Percentiles rank a stretch among this genome's conserved stretches.
phyloP scores from a whole-genome alignment of 179 eudicot species.

The Sideroxylon spinosum region DNA sequence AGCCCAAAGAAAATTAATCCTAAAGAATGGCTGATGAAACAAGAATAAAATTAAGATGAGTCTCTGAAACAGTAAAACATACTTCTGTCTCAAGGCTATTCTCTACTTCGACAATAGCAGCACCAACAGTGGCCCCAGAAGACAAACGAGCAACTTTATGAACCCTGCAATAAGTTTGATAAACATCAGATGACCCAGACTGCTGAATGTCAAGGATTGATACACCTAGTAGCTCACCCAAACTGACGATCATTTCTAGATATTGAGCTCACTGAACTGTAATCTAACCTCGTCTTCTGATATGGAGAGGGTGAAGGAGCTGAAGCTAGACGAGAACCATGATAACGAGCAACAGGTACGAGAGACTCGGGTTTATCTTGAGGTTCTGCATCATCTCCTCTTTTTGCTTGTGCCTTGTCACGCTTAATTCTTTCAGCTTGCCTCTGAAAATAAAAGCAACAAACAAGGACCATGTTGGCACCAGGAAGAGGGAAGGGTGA shows the following conservation, averaged over 20 bases:
- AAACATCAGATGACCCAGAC: slow-evolving; percentile 20
- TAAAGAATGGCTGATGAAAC: neutral
- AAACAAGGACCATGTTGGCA: slow-evolving; percentile 9
- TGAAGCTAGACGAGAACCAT: slow-evolving; percentile 95
- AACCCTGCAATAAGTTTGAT: slow-evolving; percentile 27
- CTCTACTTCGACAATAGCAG: slow-evolving; percentile 92
- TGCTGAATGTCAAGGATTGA: slow-evolving; percentile 27
- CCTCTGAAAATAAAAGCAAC: slow-evolving; percentile 45
- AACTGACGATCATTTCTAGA: slow-evolving; percentile 21
- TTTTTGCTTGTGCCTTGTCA: slow-evolving; percentile 61
- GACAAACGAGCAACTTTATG: slow-evolving; percentile 58
- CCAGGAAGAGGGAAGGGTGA: no score
- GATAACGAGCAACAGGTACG: slow-evolving; percentile 80
- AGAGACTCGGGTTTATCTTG: slow-evolving; percentile 56
- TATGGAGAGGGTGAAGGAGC: slow-evolving; percentile 79
- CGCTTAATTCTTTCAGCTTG: slow-evolving; percentile 76
- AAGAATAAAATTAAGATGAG: slow-evolving; percentile 16
- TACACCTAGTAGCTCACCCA: slow-evolving; percentile 21
- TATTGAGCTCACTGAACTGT: slow-evolving; percentile 20
- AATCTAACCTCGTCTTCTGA: slow-evolving; percentile 34
- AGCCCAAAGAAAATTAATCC: neutral
- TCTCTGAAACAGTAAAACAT: slow-evolving; percentile 36
- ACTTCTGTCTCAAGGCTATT: slow-evolving; percentile 64
- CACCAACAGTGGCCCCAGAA: slow-evolving; percentile 70
- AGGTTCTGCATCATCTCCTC: slow-evolving; percentile 89